These are phyloP conservation scores for Ceratopteris richardii DNA, from an alignment of 75 land plant species.

Conservation along the genomic window DNA sequence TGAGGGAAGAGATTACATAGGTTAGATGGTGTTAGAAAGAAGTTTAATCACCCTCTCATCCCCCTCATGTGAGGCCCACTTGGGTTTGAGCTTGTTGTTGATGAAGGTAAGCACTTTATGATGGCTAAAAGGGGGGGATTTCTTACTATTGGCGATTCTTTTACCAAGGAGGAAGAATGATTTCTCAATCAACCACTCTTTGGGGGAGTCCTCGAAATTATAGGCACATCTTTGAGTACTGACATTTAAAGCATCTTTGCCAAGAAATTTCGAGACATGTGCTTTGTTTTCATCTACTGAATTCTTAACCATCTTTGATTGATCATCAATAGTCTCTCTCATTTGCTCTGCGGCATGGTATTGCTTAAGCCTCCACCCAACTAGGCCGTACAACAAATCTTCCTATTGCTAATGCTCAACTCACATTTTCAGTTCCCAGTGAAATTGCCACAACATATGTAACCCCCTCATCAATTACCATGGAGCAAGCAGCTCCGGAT, in stretches of 20 bases:
- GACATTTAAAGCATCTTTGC: neutral
- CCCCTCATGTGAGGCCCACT: too few relatives aligned
- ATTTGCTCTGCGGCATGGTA: slow-evolving; percentile 35
- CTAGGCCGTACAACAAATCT: slow-evolving; percentile 32
- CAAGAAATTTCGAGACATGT: slow-evolving; percentile 4
- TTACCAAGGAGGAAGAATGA: too few relatives aligned
- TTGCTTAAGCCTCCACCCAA: slow-evolving; percentile 41
- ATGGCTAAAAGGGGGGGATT: too few relatives aligned
- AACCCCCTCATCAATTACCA: slow-evolving; percentile 30
- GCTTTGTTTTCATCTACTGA: slow-evolving; percentile 2
- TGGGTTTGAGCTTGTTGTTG: too few relatives aligned
- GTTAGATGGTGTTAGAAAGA: too few relatives aligned
- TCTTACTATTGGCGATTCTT: too few relatives aligned
- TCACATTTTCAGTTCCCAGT: slow-evolving; percentile 37
- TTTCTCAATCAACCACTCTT: too few relatives aligned
- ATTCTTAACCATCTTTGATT: neutral
- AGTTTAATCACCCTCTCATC: too few relatives aligned
- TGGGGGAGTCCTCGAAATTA: too few relatives aligned
- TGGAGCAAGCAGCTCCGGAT: slow-evolving; percentile 33
- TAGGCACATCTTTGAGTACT: too few relatives aligned
- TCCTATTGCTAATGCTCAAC: slow-evolving; percentile 35
- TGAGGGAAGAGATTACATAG: too few relatives aligned
- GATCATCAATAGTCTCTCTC: slow-evolving; percentile 20
- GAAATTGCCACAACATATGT: slow-evolving; percentile 44
- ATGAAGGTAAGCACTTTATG: too few relatives aligned